phyloP scores from a whole-genome alignment of 768 basidiomycete genomes.

The Suillus variegatus region DNA sequence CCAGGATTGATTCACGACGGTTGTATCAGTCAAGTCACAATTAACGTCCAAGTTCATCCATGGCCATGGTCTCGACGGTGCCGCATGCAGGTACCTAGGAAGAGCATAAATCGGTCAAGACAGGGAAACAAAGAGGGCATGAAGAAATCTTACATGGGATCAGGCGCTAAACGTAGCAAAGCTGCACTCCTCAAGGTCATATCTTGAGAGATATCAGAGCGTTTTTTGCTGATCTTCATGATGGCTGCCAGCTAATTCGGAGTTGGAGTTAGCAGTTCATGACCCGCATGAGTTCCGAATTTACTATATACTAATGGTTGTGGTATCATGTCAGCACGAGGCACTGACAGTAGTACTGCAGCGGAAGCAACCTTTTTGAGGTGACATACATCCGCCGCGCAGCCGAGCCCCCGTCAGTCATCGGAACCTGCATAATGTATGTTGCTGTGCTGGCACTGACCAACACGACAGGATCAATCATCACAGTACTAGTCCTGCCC shows the following conservation, averaged over 20 bases:
- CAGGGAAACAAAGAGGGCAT: background rate
- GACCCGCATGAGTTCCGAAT: background rate
- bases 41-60: conserved; percentile 24
- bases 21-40: too few species aligned
- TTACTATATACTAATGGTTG: background rate
- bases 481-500: too few species aligned
- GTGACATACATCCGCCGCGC: too few species aligned
- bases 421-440: too few species aligned
- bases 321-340: background rate
- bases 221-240: background rate
- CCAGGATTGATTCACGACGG: background rate
- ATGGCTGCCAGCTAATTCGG: background rate
- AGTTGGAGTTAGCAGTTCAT: background rate
- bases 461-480: too few species aligned
- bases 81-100: conserved; percentile 18
- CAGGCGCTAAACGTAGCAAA: background rate
- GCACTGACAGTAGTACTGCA: background rate
- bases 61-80: conserved; percentile 35
- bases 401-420: too few species aligned
- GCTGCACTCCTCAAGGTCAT: background rate
- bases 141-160: background rate
- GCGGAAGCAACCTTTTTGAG: too few species aligned
- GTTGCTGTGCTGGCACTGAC: too few species aligned
- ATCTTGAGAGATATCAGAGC: background rate
- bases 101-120: background rate